Conservation (phyloP, 2,329 filamentous ascomycete species). For the Colletotrichum gloeosporioides region DNA sequence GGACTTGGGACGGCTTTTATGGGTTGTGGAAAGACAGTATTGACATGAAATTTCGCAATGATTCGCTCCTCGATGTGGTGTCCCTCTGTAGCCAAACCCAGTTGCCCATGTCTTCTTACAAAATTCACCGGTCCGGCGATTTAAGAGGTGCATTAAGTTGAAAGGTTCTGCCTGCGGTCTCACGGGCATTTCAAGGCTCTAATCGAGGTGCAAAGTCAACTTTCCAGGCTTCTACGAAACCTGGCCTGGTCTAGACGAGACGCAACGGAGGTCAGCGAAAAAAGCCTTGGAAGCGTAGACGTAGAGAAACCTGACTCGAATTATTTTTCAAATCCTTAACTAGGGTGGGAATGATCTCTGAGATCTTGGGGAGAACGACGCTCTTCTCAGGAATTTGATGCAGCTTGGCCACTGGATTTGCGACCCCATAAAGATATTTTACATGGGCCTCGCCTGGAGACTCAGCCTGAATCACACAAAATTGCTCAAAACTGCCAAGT, state of each 20-base stretch:
- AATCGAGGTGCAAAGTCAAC: background rate
- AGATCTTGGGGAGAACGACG: background rate
- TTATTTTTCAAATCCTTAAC: fast-evolving
- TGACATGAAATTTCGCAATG: background rate
- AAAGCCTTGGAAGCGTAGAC: background rate
- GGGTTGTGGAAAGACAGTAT: background rate
- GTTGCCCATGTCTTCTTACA: background rate
- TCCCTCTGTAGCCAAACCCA: background rate
- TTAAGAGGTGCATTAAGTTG: background rate
- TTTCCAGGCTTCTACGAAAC: background rate
- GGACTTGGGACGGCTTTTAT: background rate
- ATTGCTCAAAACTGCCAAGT: background rate
- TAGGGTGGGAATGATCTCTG: background rate
- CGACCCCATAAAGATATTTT: background rate
- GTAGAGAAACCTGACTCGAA: background rate
- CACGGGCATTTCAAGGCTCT: background rate
- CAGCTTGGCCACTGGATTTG: background rate
- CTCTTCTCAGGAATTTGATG: background rate
- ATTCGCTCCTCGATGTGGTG: background rate
- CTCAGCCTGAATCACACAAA: background rate
- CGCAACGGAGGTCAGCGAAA: background rate
- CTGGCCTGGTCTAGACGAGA: background rate
- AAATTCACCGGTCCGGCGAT: background rate
- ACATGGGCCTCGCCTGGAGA: background rate
- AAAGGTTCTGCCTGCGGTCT: too few species aligned